Conservation (phyloP, 2,329 filamentous ascomycete genomes). For the Botrytis elliptica region DNA sequence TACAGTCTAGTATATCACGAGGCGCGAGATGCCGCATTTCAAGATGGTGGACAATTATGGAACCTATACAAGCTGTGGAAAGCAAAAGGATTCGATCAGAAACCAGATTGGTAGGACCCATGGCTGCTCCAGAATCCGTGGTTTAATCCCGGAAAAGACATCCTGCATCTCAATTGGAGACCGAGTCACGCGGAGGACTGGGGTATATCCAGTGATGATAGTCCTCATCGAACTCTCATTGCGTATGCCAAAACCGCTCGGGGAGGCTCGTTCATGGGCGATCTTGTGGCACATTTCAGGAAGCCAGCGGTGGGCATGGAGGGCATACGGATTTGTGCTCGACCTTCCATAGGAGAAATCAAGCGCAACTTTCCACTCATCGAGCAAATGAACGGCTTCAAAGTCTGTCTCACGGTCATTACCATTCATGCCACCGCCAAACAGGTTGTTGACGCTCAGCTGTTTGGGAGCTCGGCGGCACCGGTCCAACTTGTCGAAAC, state of each 20-base stretch:
- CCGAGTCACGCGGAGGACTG: too few species aligned
- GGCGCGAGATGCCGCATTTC: background rate
- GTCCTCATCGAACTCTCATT: background rate
- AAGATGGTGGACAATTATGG: background rate
- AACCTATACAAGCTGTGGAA: background rate
- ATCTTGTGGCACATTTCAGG: background rate
- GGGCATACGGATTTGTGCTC: too few species aligned
- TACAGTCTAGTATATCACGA: background rate
- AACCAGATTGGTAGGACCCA: background rate
- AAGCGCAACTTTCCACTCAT: background rate
- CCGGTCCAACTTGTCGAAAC: background rate
- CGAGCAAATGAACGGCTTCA: background rate
- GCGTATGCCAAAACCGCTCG: background rate
- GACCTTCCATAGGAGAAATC: accelerated
- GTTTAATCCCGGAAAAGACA: background rate
- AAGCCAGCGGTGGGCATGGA: too few species aligned
- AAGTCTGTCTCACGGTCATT: background rate
- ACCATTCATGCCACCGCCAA: background rate
- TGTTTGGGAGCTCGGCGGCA: background rate
- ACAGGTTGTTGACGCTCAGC: background rate
- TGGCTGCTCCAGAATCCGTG: background rate
- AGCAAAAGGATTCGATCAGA: background rate
- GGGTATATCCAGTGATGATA: too few species aligned
- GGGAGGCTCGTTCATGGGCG: background rate
- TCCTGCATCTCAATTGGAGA: background rate